phyloP scores from a whole-genome alignment of 78 protist species.

The Cavenderia fasciculata region DNA sequence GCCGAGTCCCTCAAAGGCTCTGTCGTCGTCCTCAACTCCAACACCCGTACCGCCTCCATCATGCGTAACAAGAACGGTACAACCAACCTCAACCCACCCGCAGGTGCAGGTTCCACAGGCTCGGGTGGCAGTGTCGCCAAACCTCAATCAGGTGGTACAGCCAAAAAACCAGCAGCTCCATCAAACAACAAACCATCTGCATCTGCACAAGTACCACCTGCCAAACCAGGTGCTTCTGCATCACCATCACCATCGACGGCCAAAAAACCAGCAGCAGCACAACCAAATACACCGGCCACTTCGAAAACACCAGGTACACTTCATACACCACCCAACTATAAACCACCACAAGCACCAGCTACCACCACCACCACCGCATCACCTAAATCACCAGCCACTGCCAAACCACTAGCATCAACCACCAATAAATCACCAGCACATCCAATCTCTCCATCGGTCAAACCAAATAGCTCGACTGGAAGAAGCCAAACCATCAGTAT shows the following conservation, averaged over 20 bases:
- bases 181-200: not conserved
- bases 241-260: not conserved
- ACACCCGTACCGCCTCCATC: conserved; percentile 59
- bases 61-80: conserved; percentile 57
- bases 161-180: conserved; percentile 9
- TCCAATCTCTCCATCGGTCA: conserved; percentile 14
- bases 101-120: no score
- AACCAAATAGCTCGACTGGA: not conserved
- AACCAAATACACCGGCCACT: not conserved
- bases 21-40: conserved; percentile 48
- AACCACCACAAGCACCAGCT: not conserved
- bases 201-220: not conserved
- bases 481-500: conserved; percentile 44
- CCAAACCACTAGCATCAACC: not conserved
- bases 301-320: not conserved
- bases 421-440: conserved; percentile 9
- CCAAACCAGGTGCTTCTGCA: not conserved
- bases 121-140: no score
- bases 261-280: not conserved
- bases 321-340: not conserved
- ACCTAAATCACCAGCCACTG: not conserved
- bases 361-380: not conserved
- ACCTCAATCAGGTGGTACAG: no score
- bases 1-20: conserved; percentile 61
- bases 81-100: no score